phyloP scores from a whole-genome alignment of 176 grass and related monocot species.

The Avena eriantha region DNA sequence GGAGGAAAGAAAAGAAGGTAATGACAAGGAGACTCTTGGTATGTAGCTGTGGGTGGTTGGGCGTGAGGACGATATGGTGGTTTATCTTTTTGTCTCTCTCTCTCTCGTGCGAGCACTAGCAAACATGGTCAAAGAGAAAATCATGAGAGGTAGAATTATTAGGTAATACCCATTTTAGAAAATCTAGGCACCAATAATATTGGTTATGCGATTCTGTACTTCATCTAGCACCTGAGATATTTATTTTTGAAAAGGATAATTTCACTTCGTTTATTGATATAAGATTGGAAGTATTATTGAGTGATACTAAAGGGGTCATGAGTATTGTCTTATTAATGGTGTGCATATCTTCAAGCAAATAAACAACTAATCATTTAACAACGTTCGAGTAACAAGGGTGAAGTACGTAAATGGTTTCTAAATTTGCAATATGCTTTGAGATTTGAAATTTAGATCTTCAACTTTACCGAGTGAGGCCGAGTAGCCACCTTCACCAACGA shows the following conservation, averaged over 20 bases:
- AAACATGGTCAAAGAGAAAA: not conserved
- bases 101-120: not conserved
- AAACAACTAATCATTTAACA: not conserved
- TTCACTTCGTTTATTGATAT: not conserved
- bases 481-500: too few relatives aligned
- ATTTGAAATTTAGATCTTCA: not conserved
- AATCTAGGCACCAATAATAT: not conserved
- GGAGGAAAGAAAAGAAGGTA: not conserved
- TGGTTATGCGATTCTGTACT: not conserved
- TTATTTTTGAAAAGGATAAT: not conserved
- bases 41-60: not conserved
- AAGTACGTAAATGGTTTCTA: not conserved
- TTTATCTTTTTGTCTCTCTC: not conserved
- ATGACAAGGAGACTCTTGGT: not conserved
- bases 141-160: too few relatives aligned
- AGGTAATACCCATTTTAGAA: not conserved
- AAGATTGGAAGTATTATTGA: not conserved
- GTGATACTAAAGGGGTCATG: not conserved
- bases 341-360: not conserved
- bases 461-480: too few relatives aligned
- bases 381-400: too few relatives aligned
- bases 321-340: not conserved
- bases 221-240: not conserved
- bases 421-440: not conserved
- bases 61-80: not conserved